Base-by-base conservation (phyloP, 106 monocot species). In the Acorus gramineus region DNA sequence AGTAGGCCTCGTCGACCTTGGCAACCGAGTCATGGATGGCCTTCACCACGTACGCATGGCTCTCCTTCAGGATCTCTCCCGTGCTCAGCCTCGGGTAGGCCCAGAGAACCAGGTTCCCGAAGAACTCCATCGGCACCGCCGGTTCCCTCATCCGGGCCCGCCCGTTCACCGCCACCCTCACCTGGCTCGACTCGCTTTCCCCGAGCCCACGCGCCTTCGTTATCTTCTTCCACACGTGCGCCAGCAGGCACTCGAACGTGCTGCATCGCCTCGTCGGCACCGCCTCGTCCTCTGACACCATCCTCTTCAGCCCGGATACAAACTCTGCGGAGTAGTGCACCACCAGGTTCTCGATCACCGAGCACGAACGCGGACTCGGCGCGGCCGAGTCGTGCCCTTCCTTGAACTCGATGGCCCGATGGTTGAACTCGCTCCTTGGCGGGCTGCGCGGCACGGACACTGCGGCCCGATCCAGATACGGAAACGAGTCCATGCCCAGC, bases 241-340 rank as follows among this genome's bases (percentile, higher is more conserved):
- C 66, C 4, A 73, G 65, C 55, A 84, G 64, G 70, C 70, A 73
- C 57, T 66, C 59, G 56, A 69, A 72, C 6, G 75, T 70, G 56
- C 65, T 73, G 59, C 12, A 61, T 0, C 59, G 64, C 42, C 66
- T 12, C 10, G 3, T 2, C n/a, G 69, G 28, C 28, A 28, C 28
- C 28, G 28, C 28, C 28, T 28, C 28, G 28, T 28, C 28, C 28
- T 28, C 28, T 28, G 28, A 28, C 28, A 28, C 69, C 46, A 47
- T 58, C 5, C 47, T 8, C 44, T 71, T 77, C 42, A 77, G 77
- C 43, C 60, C 61, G 50, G 58, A 11, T 0, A 77, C 6, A 59
- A 77, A 77, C 2, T 70, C 65, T 11, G 28, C 46, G 46, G 65
- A 66, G 55, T 59, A 77, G 52, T 61, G 57, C 28, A 28, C 28